Evolutionary conservation across 2,329 filamentous ascomycete genomes (phyloP).

Genomic region (Alternaria tenuissima): DNA sequence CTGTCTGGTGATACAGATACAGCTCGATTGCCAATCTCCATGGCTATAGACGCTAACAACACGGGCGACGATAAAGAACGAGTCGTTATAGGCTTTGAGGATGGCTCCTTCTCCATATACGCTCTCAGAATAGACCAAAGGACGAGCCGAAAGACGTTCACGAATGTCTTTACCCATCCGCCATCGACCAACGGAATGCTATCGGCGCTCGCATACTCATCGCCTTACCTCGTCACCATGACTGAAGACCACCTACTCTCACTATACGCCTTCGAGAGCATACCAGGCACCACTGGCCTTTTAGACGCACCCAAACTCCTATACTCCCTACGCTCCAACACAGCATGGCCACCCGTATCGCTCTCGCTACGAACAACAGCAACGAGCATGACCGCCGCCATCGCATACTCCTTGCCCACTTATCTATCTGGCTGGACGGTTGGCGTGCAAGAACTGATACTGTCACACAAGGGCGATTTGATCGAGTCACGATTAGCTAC

Average conservation of each 20-base stretch:
- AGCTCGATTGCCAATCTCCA: constrained; percentile 63
- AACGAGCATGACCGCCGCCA: constrained; percentile 75
- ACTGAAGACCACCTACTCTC: constrained; percentile 77
- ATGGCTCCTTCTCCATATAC: constrained; percentile 70
- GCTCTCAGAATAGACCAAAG: constrained; percentile 61
- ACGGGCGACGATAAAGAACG: constrained; percentile 38
- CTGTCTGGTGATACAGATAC: constrained; percentile 28
- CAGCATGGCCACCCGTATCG: constrained; percentile 78
- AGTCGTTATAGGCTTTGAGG: constrained; percentile 49
- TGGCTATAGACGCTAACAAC: constrained; percentile 66
- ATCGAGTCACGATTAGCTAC: constrained; percentile 60
- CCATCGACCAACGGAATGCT: constrained; percentile 71
- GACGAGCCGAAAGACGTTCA: constrained; percentile 55
- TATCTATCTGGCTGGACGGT: constrained; percentile 84
- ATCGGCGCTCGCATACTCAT: constrained; percentile 73
- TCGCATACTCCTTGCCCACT: constrained; percentile 84
- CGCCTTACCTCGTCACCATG: constrained; percentile 81
- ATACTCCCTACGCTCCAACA: constrained; percentile 81
- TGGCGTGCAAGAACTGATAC: constrained; percentile 86
- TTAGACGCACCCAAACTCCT: constrained; percentile 66
- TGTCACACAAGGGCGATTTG: constrained; percentile 62
- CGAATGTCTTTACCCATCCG: constrained; percentile 65
- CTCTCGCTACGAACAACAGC: constrained; percentile 78
- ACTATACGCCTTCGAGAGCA: constrained; percentile 69
- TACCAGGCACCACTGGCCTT: constrained; percentile 19